Evolutionary conservation across 2,329 filamentous ascomycete species (phyloP).

Genomic region (Apiospora aurea): DNA sequence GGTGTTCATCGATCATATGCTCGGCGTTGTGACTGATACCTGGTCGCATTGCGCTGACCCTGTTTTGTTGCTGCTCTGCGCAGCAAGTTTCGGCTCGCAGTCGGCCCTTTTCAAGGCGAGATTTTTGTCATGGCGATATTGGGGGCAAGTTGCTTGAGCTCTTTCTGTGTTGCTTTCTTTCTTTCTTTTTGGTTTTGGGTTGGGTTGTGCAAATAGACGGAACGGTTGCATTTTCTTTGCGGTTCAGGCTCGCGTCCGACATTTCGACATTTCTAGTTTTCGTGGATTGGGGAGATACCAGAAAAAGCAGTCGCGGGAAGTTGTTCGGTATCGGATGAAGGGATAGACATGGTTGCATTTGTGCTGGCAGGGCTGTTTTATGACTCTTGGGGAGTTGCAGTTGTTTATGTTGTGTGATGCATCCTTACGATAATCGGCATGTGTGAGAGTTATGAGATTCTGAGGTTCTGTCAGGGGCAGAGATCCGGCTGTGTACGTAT

Average conservation of each 20-base stretch:
- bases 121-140: neutral
- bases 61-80: constrained; percentile 11
- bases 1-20: constrained; percentile 10
- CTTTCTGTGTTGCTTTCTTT: neutral
- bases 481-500: constrained; percentile 17
- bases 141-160: neutral
- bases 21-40: constrained; percentile 24
- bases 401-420: neutral
- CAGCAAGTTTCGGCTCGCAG: neutral
- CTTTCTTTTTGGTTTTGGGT: neutral
- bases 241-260: constrained; percentile 8
- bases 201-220: constrained; percentile 15
- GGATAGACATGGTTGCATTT: constrained; percentile 18
- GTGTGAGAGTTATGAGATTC: constrained; percentile 15
- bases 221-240: constrained; percentile 8
- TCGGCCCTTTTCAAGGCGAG: neutral
- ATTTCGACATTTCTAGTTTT: neutral
- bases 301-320: constrained; percentile 15
- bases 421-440: constrained; percentile 8
- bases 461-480: constrained; percentile 7
- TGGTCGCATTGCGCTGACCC: constrained; percentile 10
- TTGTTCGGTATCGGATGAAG: constrained; percentile 7
- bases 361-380: neutral
- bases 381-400: neutral
- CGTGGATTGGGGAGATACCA: constrained; percentile 18